phyloP scores from a whole-genome alignment of 2,329 filamentous ascomycete genomes.

The Scedosporium boydii region DNA sequence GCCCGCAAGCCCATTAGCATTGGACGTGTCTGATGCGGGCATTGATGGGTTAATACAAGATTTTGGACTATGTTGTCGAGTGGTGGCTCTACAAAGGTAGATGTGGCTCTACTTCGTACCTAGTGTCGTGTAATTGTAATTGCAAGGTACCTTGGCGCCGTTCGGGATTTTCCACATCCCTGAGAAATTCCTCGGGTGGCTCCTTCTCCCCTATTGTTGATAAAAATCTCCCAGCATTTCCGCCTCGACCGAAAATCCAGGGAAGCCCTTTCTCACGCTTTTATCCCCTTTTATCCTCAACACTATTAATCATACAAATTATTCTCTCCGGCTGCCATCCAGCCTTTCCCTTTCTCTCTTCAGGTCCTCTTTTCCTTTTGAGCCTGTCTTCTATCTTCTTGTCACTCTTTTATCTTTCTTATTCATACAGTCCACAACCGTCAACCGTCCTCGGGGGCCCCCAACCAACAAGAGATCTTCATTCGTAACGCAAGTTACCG shows the following conservation, averaged over 20 bases:
- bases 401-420: conserved; percentile 5
- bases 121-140: not conserved
- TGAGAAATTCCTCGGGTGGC: not conserved
- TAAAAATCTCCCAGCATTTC: not conserved
- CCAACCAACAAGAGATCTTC: not conserved
- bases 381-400: not conserved
- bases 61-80: no score
- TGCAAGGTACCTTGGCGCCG: not conserved
- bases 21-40: no score
- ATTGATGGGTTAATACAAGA: no score
- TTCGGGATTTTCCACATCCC: not conserved
- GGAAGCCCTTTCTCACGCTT: not conserved
- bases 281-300: conserved; percentile 2
- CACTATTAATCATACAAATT: conserved; percentile 3
- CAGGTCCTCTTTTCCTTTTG: conserved; percentile 6
- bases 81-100: no score
- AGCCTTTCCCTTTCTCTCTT: conserved; percentile 5
- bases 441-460: not conserved
- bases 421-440: not conserved
- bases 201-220: not conserved
- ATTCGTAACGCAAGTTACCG: not conserved
- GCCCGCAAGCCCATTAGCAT: no score
- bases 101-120: no score
- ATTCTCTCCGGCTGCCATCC: not conserved
- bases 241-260: not conserved